Percentiles rank a stretch among this genome's conserved stretches.
Evolutionary conservation across 768 basidiomycete species (phyloP).

Genomic region (Cyathus striatus): DNA sequence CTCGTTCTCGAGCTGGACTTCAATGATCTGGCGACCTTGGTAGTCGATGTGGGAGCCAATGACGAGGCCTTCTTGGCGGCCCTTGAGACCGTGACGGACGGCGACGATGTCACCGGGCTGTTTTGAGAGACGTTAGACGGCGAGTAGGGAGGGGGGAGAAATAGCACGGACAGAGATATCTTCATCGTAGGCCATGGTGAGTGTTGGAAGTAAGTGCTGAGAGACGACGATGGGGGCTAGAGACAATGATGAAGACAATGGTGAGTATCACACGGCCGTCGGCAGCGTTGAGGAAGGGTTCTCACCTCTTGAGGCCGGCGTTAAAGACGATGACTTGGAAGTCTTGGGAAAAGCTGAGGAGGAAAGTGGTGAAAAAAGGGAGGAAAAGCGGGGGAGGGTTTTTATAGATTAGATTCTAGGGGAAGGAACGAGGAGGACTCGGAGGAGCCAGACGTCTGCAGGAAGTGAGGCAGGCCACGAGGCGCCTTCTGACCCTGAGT

Average conservation of each 20-base stretch:
- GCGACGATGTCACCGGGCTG: conserved; percentile 81
- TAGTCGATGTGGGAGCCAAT: conserved; percentile 71
- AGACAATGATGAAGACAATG: background rate
- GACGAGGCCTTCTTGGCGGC: conserved; percentile 75
- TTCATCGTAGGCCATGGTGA: conserved; percentile 18
- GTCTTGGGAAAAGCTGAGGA: conserved; percentile 5
- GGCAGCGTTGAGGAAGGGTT: no score
- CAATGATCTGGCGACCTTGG: conserved; percentile 79
- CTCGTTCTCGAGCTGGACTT: conserved; percentile 74
- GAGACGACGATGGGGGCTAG: no score
- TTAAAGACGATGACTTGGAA: background rate
- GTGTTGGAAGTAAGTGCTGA: no score
- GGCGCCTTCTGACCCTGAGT: conserved; percentile 10
- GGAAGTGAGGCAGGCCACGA: conserved; percentile 44
- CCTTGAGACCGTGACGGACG: conserved; percentile 58
- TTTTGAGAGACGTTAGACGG: background rate
- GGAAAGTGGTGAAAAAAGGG: conserved; percentile 5
- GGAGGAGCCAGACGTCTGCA: conserved; percentile 18
- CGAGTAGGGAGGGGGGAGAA: conserved; percentile 1
- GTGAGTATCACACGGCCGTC: no score
- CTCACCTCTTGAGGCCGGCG: conserved; percentile 3
- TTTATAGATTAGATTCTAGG: conserved; percentile 48
- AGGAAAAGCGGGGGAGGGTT: conserved; percentile 18
- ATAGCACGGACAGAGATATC: conserved; percentile 1
- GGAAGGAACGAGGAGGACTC: conserved; percentile 5